These are phyloP conservation scores for Suhomyces atakaporum DNA, from an alignment of 1,139 yeast genomes.

Conservation along the genomic window DNA sequence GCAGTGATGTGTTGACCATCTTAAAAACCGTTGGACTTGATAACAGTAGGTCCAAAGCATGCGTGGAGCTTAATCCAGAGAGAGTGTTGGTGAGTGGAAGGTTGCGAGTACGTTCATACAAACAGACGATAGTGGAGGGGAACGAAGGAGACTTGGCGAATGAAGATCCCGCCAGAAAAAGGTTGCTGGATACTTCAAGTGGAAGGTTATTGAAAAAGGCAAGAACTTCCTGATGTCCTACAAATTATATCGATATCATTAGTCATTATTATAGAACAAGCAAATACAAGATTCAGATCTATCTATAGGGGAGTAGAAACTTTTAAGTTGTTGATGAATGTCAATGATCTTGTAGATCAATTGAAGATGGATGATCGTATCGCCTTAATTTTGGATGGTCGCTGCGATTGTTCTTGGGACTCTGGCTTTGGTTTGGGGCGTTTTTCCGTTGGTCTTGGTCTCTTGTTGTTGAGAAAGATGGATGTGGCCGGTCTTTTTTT, in stretches of 20 bases:
- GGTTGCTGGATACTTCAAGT: constrained; percentile 26
- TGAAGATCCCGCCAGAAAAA: constrained; percentile 18
- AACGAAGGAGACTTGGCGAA: constrained; percentile 22
- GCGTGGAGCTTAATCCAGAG: constrained; percentile 61
- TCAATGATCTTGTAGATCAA: constrained; percentile 12
- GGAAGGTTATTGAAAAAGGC: constrained; percentile 31
- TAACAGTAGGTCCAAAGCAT: constrained; percentile 58
- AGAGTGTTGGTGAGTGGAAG: constrained; percentile 70
- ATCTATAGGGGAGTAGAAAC: no score
- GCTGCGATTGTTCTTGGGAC: constrained; percentile 6
- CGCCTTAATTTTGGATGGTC: constrained; percentile 20
- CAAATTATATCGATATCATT: no score
- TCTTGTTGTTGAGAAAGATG: constrained; percentile 24
- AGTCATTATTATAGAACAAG: no score
- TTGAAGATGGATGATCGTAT: constrained; percentile 37
- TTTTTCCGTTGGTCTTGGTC: constrained; percentile 13
- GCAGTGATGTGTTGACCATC: constrained; percentile 68
- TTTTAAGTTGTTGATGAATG: no score
- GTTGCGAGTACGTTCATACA: constrained; percentile 66
- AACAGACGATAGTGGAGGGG: constrained; percentile 61
- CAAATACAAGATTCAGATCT: no score
- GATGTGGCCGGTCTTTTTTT: constrained; percentile 20
- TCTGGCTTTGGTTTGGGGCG: constrained; percentile 12
- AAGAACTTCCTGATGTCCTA: neutral
- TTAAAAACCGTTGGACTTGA: constrained; percentile 71